Conservation (phyloP, 805 yeast genomes). For the Maudiozyma serrabonitensis region DNA sequence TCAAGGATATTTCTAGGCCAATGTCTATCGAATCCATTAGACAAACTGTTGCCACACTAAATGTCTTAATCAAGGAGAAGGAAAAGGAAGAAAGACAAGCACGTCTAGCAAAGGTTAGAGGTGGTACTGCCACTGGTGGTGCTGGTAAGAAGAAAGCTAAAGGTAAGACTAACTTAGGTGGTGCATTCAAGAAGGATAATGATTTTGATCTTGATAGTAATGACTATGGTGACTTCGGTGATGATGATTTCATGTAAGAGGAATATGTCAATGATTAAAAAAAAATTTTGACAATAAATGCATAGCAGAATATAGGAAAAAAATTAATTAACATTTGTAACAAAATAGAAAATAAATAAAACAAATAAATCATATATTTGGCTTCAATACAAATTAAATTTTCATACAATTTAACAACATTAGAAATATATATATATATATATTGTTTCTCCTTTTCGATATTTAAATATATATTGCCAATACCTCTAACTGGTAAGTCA, state of each 20-base stretch:
- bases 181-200: slow-evolving; percentile 55
- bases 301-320: too few relatives aligned
- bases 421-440: too few relatives aligned
- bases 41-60: slow-evolving; percentile 78
- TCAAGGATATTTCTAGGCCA: slow-evolving; percentile 78
- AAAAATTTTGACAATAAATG: background rate
- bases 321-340: too few relatives aligned
- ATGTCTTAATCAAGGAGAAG: slow-evolving; percentile 73
- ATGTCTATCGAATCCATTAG: slow-evolving; percentile 71
- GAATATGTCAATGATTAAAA: background rate
- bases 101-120: slow-evolving; percentile 61
- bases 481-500: too few relatives aligned
- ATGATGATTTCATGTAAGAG: slow-evolving; percentile 71
- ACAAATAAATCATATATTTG: too few relatives aligned
- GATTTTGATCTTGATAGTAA: slow-evolving; percentile 45
- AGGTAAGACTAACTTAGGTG: slow-evolving; percentile 59
- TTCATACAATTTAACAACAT: too few relatives aligned
- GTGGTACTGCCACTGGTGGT: slow-evolving; percentile 84
- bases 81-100: slow-evolving; percentile 84
- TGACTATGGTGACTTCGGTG: slow-evolving; percentile 54
- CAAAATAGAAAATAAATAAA: too few relatives aligned
- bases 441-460: too few relatives aligned
- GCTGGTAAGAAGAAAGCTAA: slow-evolving; percentile 93
- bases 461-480: too few relatives aligned
- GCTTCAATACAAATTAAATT: too few relatives aligned